A percentile compares a stretch with the other conserved stretches of the same genome.
Conservation (phyloP, 129 eudicot species). For the Saposhnikovia divaricata region DNA sequence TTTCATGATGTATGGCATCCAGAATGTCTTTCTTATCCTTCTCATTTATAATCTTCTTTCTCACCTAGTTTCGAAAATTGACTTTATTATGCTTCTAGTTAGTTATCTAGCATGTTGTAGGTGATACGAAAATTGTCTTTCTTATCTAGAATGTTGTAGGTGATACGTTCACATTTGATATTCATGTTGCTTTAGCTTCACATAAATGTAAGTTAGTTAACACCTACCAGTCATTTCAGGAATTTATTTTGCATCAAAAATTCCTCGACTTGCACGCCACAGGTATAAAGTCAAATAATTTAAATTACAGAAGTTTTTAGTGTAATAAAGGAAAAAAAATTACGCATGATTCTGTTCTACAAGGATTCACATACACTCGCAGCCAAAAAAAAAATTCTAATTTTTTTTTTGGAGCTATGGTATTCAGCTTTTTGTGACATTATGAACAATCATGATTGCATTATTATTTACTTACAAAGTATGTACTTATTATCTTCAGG, state of each 20-base stretch:
- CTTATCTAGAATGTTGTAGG: not conserved
- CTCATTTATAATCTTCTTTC: not conserved
- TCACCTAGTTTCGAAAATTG: not conserved
- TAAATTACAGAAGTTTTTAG: not conserved
- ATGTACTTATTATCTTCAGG: not conserved
- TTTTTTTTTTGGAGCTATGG: not conserved
- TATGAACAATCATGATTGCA: not conserved
- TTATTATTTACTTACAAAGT: not conserved
- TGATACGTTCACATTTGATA: not conserved
- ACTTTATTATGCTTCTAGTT: not conserved
- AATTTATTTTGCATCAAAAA: not conserved
- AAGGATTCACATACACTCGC: not conserved
- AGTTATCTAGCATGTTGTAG: not conserved
- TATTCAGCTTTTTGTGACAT: not conserved
- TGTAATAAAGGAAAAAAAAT: not conserved
- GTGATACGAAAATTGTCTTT: too few species aligned
- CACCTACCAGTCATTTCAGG: not conserved
- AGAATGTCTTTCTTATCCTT: not conserved
- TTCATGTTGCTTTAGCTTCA: not conserved
- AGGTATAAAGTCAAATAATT: not conserved
- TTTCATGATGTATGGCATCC: not conserved
- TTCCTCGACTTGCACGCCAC: not conserved
- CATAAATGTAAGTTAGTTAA: not conserved
- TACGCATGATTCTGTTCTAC: not conserved
- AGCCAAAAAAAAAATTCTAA: too few species aligned